A percentile compares a stretch with the other conserved stretches of the same genome.
phyloP scores from a whole-genome alignment of 805 yeast genomes.

The Lipomyces spencermartinsiae region DNA sequence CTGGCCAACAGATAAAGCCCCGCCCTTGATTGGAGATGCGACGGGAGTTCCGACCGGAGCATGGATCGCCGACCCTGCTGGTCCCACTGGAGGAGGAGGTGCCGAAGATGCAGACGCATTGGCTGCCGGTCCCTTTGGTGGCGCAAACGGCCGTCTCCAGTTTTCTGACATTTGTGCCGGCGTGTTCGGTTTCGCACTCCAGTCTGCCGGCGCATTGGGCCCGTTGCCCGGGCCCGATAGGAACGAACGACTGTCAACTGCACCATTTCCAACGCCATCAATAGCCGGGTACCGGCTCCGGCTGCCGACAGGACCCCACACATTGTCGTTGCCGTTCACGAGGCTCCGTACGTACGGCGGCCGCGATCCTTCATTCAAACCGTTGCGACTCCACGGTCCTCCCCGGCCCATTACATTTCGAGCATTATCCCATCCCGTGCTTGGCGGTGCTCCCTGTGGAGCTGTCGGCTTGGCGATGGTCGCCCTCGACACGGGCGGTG shows the following conservation, averaged over 20 bases:
- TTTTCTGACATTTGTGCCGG: slow-evolving; percentile 34
- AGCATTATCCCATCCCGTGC: slow-evolving; percentile 23
- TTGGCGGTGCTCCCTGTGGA: slow-evolving; percentile 2
- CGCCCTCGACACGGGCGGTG: slow-evolving; percentile 31
- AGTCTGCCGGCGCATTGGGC: slow-evolving; percentile 8
- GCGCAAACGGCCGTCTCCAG: slow-evolving; percentile 32
- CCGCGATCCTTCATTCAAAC: slow-evolving; percentile 12
- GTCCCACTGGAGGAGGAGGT: not conserved
- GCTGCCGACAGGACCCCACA: slow-evolving; percentile 38
- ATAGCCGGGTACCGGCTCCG: slow-evolving; percentile 30
- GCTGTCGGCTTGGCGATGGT: slow-evolving; percentile 14
- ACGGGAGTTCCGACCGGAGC: slow-evolving; percentile 24
- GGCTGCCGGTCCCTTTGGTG: not conserved
- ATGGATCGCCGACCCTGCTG: not conserved
- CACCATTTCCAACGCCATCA: slow-evolving; percentile 28
- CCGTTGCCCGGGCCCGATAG: not conserved
- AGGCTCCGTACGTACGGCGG: slow-evolving; percentile 23
- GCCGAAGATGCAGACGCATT: not conserved
- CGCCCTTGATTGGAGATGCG: slow-evolving; percentile 25
- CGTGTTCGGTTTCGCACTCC: slow-evolving; percentile 8
- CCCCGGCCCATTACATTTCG: slow-evolving; percentile 15
- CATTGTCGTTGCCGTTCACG: slow-evolving; percentile 27
- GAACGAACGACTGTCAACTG: slow-evolving; percentile 22
- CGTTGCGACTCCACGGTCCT: slow-evolving; percentile 23
- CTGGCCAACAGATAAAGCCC: slow-evolving; percentile 1